Evolutionary conservation across 306 rosid species (phyloP), one percentile per base, ranked within the genome.

Genomic region (Canavalia gladiata): DNA sequence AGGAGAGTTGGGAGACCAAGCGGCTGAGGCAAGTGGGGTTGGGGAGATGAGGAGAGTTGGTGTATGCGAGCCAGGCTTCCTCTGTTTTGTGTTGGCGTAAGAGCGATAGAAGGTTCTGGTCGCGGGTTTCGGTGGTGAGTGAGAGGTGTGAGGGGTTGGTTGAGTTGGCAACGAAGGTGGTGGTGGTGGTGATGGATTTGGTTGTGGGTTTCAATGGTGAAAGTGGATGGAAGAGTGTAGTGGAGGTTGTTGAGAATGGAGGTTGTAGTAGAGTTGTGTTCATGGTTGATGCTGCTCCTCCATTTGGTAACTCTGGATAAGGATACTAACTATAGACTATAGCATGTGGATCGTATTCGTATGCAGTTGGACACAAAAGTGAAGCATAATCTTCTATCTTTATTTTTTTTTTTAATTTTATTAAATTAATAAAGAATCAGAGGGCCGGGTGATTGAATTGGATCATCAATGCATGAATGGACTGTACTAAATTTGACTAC

Each of bases 1-100:
- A 90, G 2, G 97, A 91, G 0, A 95, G 8, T 12, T 95, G 99
- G 31, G 90, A 90, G 68, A 95, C 88, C 58, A 95, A 85, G 30
- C 97, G 97, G 82, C 97, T 93, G 10, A 95, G 97, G 62, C 97
- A 93, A 39, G 97, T 89, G 79, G 97, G 80, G 75, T 77, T 90
- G 0, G 99, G 99, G 45, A 95, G 89, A 28, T 86, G 89, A 3
- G 90, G 0, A 39, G 37, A 85, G 10, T 84, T 84, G 50, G 92
- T 69, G 84, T 95, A 95, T 3, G 80, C 65, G 13, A 76, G 41
- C 99, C 99, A 95, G 2, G 97, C 99, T 18, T 95, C 93, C 4
- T 95, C 97, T 1, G 97, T 95, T 82, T 91, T 93, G 7, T 93
- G 69, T 59, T 90, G 92, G 25, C 97, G 99, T 49, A 95, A 87